Evolutionary conservation across 371 early-diverging fungal species (phyloP).

Genomic region (Mortierella sp.): DNA sequence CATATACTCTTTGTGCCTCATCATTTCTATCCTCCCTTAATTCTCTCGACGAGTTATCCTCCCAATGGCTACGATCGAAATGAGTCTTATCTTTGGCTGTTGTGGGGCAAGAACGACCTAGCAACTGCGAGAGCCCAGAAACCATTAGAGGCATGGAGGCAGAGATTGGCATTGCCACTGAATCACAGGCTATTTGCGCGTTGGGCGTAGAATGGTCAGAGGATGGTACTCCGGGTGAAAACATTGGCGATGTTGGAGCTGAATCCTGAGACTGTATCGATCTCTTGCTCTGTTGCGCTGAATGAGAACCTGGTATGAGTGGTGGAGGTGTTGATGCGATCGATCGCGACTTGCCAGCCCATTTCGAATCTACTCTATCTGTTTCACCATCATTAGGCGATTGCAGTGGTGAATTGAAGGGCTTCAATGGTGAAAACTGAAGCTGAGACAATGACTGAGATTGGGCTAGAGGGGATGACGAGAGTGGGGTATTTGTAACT

Average conservation of each 20-base stretch:
- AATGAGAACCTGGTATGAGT: not conserved
- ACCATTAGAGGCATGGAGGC: slow-evolving; percentile 10
- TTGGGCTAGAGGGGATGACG: slow-evolving; percentile 29
- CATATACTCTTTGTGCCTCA: not conserved
- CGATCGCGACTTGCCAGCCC: not conserved
- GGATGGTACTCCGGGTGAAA: not conserved
- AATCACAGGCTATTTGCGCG: not conserved
- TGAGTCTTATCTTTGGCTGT: not conserved
- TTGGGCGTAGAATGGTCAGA: not conserved
- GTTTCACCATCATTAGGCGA: not conserved
- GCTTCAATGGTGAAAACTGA: slow-evolving; percentile 19
- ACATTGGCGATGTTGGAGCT: not conserved
- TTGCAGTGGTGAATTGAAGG: slow-evolving; percentile 8
- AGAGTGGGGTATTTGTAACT: slow-evolving; percentile 29
- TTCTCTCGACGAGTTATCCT: not conserved
- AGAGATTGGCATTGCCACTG: not conserved
- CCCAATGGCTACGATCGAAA: not conserved
- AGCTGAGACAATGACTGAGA: slow-evolving; percentile 31
- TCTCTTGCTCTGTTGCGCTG: not conserved
- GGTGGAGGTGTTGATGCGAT: slow-evolving; percentile 3
- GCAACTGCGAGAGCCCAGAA: slow-evolving; percentile 13
- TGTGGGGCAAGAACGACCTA: not conserved
- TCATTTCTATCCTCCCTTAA: not conserved
- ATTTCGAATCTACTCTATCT: not conserved
- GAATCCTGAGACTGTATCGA: not conserved